phyloP scores from a whole-genome alignment of 148 eudicot genomes.

The Rheum nobile region DNA sequence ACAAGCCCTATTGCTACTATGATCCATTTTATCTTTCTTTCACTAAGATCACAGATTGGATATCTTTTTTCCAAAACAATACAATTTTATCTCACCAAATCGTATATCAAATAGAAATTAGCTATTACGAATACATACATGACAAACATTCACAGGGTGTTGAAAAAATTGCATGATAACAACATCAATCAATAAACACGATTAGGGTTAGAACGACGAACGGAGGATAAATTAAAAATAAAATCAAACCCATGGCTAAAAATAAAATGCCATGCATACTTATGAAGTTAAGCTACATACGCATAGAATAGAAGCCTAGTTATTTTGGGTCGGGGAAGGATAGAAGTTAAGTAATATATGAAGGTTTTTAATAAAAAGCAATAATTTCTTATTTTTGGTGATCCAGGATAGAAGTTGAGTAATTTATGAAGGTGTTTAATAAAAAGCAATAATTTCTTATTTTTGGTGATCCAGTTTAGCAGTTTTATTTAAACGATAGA shows the following conservation, averaged over 20 bases:
- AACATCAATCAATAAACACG: neutral
- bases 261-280: neutral
- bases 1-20: neutral
- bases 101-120: neutral
- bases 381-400: neutral
- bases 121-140: neutral
- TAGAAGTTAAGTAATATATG: neutral
- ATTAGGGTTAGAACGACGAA: neutral
- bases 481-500: neutral
- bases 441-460: neutral
- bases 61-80: neutral
- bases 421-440: neutral
- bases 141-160: no score
- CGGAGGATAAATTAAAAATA: neutral
- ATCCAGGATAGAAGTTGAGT: neutral
- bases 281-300: neutral
- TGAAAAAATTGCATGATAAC: neutral
- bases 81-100: neutral
- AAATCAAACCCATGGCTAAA: neutral
- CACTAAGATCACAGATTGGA: neutral
- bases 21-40: neutral
- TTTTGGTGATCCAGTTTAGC: neutral
- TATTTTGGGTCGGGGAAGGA: neutral
- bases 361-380: neutral
- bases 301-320: no score